Percentiles rank a stretch among this genome's conserved stretches.
Evolutionary conservation across 352 stramenopile species (phyloP).

Genomic region (Globisporangium viniferum): DNA sequence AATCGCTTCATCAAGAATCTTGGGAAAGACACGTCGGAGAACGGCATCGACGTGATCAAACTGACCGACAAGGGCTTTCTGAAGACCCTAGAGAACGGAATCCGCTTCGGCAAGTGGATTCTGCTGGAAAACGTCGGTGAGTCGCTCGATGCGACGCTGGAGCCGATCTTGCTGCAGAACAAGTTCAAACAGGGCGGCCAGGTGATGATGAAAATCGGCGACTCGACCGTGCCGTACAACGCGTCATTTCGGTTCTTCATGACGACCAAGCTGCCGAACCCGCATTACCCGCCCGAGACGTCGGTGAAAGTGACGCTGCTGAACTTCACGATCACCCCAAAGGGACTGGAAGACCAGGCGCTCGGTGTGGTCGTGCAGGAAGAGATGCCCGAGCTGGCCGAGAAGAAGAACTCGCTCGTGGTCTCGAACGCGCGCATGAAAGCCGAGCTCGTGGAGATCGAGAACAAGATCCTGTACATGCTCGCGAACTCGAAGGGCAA

Average conservation of each 20-base stretch:
- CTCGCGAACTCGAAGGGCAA: constrained; percentile 92
- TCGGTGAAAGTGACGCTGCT: constrained; percentile 92
- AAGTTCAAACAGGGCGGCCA: constrained; percentile 93
- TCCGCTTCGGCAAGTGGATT: constrained; percentile 92
- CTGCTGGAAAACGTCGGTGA: constrained; percentile 89
- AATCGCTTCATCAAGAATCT: constrained; percentile 94
- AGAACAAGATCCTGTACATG: constrained; percentile 94
- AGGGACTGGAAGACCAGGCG: constrained; percentile 89
- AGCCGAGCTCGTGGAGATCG: constrained; percentile 90
- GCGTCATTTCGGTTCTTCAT: constrained; percentile 90
- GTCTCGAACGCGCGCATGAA: constrained; percentile 91
- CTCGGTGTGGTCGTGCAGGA: constrained; percentile 91
- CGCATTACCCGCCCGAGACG: constrained; percentile 91
- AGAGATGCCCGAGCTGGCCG: constrained; percentile 91
- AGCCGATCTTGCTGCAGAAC: constrained; percentile 89
- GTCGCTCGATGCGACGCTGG: constrained; percentile 84
- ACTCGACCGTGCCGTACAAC: constrained; percentile 91
- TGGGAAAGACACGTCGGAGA: constrained; percentile 79
- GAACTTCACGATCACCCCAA: constrained; percentile 92
- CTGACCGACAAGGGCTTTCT: constrained; percentile 80
- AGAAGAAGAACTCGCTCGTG: constrained; percentile 93
- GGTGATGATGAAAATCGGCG: constrained; percentile 92
- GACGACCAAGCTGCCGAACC: constrained; percentile 92
- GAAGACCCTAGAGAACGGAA: constrained; percentile 88
- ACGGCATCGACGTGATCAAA: constrained; percentile 85